These are phyloP conservation scores for Metschnikowia colocasiae DNA, from an alignment of 805 yeast species.

Conservation along the genomic window DNA sequence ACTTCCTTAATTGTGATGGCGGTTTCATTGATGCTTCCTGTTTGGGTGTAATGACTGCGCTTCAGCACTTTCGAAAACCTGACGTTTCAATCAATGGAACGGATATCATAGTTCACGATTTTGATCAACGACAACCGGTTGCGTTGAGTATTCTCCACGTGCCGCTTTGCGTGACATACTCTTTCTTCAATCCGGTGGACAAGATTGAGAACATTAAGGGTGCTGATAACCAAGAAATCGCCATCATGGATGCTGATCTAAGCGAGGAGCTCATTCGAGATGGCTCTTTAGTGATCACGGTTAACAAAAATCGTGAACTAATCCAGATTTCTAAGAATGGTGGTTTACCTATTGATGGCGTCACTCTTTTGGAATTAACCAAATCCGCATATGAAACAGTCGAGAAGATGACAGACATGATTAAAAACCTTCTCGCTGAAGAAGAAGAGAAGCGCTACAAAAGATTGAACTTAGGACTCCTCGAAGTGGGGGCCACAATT, in stretches of 20 bases:
- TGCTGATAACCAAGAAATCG: constrained; percentile 53
- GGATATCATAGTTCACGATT: constrained; percentile 61
- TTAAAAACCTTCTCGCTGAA: constrained; percentile 50
- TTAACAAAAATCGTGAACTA: constrained; percentile 85
- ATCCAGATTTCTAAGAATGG: constrained; percentile 91
- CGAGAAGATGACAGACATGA: constrained; percentile 58
- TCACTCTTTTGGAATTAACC: constrained; percentile 62
- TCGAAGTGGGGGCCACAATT: constrained; percentile 36
- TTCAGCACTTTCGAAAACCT: constrained; percentile 79
- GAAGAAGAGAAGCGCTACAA: constrained; percentile 51
- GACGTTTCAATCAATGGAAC: constrained; percentile 73
- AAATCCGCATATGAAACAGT: constrained; percentile 63
- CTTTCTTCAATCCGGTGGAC: constrained; percentile 70
- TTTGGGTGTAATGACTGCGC: constrained; percentile 82
- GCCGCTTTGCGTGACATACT: constrained; percentile 85
- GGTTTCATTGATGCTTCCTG: constrained; percentile 88
- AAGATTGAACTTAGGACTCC: constrained; percentile 26
- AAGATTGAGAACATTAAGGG: constrained; percentile 71
- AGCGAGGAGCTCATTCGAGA: constrained; percentile 74
- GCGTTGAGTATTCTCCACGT: constrained; percentile 81
- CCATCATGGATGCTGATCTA: constrained; percentile 69
- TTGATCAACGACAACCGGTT: constrained; percentile 81
- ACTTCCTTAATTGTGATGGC: constrained; percentile 87
- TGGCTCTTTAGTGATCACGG: constrained; percentile 78
- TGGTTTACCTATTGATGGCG: constrained; percentile 77